Evolutionary conservation across 371 early-diverging fungal genomes (phyloP), one percentile per base, ranked within the genome.

Genomic region (Syncephalis fuscata): DNA sequence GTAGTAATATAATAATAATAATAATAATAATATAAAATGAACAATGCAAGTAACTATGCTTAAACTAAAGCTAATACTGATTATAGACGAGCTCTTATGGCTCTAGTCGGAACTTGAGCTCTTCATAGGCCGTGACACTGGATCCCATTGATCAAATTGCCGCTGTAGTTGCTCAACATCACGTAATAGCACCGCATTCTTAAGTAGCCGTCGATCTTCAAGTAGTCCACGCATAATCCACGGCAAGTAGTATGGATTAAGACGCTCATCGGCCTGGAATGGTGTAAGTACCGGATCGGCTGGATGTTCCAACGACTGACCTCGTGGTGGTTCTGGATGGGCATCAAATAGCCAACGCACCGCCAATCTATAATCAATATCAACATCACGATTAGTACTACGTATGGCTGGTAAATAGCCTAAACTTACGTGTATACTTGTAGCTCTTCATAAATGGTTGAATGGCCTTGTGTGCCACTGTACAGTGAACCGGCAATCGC

Each of bases 151-250:
- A 22, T 79, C 71, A 64, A 82, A 88, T 50, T 81, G 60, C 9
- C 50, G 46, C 14, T 70, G 57, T 16, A 91, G 60, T 0, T 62
- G 65, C 8, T 63, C 63, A 4, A 90, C 55, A 36, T 88, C 89
- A 23, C 49, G 48, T 23, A 63, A 58, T 19, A 88, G 60, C 3
- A 48, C 48, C 7, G 67, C 54, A 49, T 83, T 67, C 7, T 63
- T 62, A 1, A 61, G 53, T 3, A 89, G 73, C n/a, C 51, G 51
- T 14, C 73, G 63, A 48, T 88, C 85, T 3, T 73, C 72, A 48
- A 73, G 64, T 16, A 93, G 64, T 4, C 79, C 78, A 8, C 85
- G 86, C 76, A 93, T 76, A 4, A 82, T 81, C 91, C 91, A 92
- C 2, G 94, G 92, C 2, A 93, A 60, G 59, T 73, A 85, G 55